These are phyloP conservation scores for Mikania micrantha DNA, from an alignment of 129 eudicot species.

Conservation along the genomic window DNA sequence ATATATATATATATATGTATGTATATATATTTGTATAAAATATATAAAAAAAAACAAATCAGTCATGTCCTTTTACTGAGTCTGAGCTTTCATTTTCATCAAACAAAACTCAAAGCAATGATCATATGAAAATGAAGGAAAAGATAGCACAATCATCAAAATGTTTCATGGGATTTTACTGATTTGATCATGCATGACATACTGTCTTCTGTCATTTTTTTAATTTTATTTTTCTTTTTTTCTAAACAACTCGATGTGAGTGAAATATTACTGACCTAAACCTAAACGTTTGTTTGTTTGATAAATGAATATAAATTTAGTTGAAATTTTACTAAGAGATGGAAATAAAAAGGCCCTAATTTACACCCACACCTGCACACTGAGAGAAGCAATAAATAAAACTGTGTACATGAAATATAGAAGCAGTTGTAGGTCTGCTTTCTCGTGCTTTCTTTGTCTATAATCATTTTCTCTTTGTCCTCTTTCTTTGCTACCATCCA, in stretches of 20 bases:
- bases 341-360: too few species aligned
- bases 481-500: constrained; percentile 14
- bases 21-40: not conserved
- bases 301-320: too few species aligned
- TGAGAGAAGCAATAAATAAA: constrained; percentile 26
- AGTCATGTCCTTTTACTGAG: constrained; percentile 10
- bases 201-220: constrained; percentile 2
- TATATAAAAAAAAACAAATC: too few species aligned
- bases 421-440: constrained; percentile 36
- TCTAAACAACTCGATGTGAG: too few species aligned
- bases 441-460: constrained; percentile 43
- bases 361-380: constrained; percentile 35
- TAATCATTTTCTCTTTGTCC: constrained; percentile 33
- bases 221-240: too few species aligned
- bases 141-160: too few species aligned
- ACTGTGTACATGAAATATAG: constrained; percentile 31
- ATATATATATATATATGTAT: not conserved
- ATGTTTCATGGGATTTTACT: constrained; percentile 19
- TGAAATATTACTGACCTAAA: too few species aligned
- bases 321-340: too few species aligned
- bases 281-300: too few species aligned
- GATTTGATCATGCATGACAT: too few species aligned
- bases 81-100: constrained; percentile 21
- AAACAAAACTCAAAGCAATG: constrained; percentile 4
- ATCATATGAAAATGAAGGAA: constrained; percentile 13